phyloP scores from a whole-genome alignment of 1,284 basidiomycete genomes.

The Tremellales sp. region DNA sequence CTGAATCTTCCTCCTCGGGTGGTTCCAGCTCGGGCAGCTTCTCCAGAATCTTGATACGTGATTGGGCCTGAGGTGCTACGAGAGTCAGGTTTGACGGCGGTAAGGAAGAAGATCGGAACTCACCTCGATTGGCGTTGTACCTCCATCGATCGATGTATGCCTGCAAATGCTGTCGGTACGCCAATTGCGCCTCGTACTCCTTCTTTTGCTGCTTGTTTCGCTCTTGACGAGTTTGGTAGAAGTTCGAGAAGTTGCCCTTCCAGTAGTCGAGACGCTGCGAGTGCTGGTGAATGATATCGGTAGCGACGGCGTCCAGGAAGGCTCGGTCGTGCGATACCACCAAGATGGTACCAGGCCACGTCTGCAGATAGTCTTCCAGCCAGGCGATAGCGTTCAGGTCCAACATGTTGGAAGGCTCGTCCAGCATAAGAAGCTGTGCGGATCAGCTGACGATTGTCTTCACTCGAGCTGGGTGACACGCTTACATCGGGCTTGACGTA shows the following conservation, averaged over 20 bases:
- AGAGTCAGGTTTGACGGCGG: background rate
- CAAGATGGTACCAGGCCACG: slow-evolving; percentile 89
- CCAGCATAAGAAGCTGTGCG: slow-evolving; percentile 71
- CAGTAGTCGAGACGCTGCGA: slow-evolving; percentile 85
- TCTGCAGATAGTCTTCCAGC: slow-evolving; percentile 89
- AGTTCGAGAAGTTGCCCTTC: slow-evolving; percentile 92
- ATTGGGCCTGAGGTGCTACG: slow-evolving; percentile 89
- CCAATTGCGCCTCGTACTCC: slow-evolving; percentile 93
- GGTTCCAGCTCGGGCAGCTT: slow-evolving; percentile 93
- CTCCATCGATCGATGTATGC: slow-evolving; percentile 97
- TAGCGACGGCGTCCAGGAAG: slow-evolving; percentile 94
- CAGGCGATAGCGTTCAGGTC: slow-evolving; percentile 58
- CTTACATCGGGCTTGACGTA: slow-evolving; percentile 80
- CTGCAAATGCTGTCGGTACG: slow-evolving; percentile 86
- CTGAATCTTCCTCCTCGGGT: slow-evolving; percentile 82
- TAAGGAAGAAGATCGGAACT: slow-evolving; percentile 6
- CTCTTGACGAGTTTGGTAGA: slow-evolving; percentile 98
- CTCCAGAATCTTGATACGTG: slow-evolving; percentile 97
- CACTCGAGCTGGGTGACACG: background rate
- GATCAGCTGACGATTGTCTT: background rate
- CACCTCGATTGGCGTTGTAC: slow-evolving; percentile 81
- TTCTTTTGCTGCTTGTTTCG: slow-evolving; percentile 84
- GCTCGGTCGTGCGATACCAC: slow-evolving; percentile 99
- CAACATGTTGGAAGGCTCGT: slow-evolving; percentile 95
- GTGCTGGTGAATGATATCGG: slow-evolving; percentile 96